Base-by-base conservation (phyloP, 345 rosid species). In the Alliaria petiolata region DNA sequence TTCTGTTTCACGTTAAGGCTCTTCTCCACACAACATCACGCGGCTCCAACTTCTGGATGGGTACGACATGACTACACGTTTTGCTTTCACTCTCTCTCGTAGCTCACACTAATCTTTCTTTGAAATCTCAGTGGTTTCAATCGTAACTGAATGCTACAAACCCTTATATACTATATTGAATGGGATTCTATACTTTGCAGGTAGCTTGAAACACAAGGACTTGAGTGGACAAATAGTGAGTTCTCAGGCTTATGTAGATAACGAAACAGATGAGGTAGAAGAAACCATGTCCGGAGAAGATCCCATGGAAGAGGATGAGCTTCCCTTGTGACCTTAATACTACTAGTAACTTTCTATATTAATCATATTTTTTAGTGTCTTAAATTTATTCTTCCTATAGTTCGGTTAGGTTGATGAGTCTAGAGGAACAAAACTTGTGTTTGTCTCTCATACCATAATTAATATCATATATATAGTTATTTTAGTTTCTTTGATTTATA, bases 161-260 rank as follows among this genome's bases (percentile, higher is more conserved):
- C 36, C 22, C 8, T 16, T 34, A 10, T 56, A 34, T 34, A 46
- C 22, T 54, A 13, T 10, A n/a, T n/a, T n/a, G n/a, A n/a, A 14
- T 46, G 40, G 9, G 59, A 30, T 30, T 53, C 7, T 31, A 35
- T 65, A 56, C 22, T 30, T 78, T 68, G 70, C 85, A 87, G 97
- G 97, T 44, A 91, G 89, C 74, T 80, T 89, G 62, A 91, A 91
- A 79, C 97, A 91, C 78, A 91, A 92, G 74, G 96, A 92, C 75
- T 78, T 89, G 72, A 81, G 78, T 1, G 97, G 97, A 52, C 89
- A 87, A 75, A 85, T 89, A 59, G 89, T 92, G 74, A 86, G 97
- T 77, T 92, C 97, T 28, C 96, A 92, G 79, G 92, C 82, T 33
- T 92, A 92, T 56, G 60, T 72, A 13, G 91, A 86, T 14, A 87